Evolutionary conservation across 257 asterid species (phyloP), one percentile per base, ranked within the genome.

Genomic region (Plantago ovata): DNA sequence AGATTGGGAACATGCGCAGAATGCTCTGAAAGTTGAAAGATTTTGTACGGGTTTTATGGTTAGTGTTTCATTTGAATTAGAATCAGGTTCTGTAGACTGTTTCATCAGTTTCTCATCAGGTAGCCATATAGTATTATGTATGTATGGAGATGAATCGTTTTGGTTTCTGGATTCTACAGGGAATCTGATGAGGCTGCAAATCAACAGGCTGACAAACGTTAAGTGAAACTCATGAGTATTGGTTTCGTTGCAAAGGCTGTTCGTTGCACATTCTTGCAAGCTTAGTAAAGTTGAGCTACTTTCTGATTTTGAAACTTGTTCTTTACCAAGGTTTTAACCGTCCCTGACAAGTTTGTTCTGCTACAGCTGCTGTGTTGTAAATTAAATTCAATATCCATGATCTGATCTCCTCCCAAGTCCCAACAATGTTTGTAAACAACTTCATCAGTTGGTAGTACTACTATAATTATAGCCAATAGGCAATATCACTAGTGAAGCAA

Each of bases 1-100:
- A 92, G 96, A 67, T 92, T 96, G 98, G 95, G 91, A 53, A 88
- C 98, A 56, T 92, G 98, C 80, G 73, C 68, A 51, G 57, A 94
- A 4, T 85, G 78, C 73, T 75, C 84, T 67, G n/a, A n/a, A n/a
- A n/a, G n/a, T n/a, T n/a, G n/a, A 85, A 79, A 71, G 78, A 82
- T 45, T 69, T 68, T 33, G 97, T 81, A 18, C 84, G 82, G 42
- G 98, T 92, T 44, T 48, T 81, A 71, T 92, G 98, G 98, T 92
- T 54, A 83, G 82, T 71, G 56, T 23, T 36, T 60, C 23, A 64
- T 51, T 60, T 40, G 42, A 59, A 38, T 9, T 60, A 58, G 28
- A 41, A 62, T 32, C 40, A 21, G 0, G 2, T 13, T 11, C 10
- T 23, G 38, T 45, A 20, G 14, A 22, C 33, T 24, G 33, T 36